Evolutionary conservation across 2,329 filamentous ascomycete species (phyloP), one percentile per base, ranked within the genome.

Genomic region (Hypoxylon sp.): DNA sequence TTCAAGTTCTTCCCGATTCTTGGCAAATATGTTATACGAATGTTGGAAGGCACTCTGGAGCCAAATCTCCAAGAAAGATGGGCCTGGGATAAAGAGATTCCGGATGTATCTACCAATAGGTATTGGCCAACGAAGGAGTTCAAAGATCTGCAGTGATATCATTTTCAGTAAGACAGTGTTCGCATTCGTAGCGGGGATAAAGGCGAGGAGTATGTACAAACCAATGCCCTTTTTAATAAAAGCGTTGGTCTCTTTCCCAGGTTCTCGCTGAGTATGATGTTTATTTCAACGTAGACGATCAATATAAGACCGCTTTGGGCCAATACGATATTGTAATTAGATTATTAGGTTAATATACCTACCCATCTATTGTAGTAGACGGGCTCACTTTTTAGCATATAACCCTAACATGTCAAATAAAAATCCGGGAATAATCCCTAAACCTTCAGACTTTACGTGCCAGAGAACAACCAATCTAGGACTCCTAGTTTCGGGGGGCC

Each of bases 1-100:
- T 91, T 85, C 82, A 91, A 92, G 77, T 91, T 92, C 77, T 84
- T 92, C 64, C 90, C 90, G 0, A 85, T 87, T 2, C 84, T 91
- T 27, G 89, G 90, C 3, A 86, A 85, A 71, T 91, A 91, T 71
- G 82, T 90, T 30, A 76, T 84, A n/a, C 84, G 88, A 72, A 86
- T 86, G 89, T 78, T 83, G 30, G 85, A 84, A 72, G 84, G 78
- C 11, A 69, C 77, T 13, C 76, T 89, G 17, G 76, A 80, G 6
- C 72, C 81, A 0, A 83, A 84, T 58, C 73, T 88, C 64, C 73
- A 74, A 53, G 72, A 78, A 56, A 84, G 83, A 71, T 89, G 87
- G 86, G 85, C 85, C 3, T 89, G 86, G 86, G 88, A 91, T 76
- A 83, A 89, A 11, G 85, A 88, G 74, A 79, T 86, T 22, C 87